Conservation (phyloP, 345 rosid genomes). For the Iberis pinnata region DNA sequence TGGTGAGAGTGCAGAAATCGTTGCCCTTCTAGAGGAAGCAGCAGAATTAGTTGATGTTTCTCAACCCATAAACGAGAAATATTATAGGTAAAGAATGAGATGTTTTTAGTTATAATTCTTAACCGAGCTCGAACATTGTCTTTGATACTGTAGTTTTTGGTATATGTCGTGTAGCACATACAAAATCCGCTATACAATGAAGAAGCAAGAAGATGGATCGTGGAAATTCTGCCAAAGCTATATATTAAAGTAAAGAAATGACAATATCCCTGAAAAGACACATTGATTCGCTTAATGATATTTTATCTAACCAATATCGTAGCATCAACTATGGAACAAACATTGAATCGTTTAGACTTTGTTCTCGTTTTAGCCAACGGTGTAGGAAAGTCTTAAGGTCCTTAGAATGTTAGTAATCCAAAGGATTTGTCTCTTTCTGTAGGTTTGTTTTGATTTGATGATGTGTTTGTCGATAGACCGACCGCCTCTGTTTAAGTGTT, state of each 20-base stretch:
- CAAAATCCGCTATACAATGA: constrained; percentile 55
- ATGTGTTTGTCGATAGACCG: too few species aligned
- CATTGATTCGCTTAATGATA: background rate
- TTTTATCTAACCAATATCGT: constrained; percentile 1
- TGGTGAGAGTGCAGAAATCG: constrained; percentile 70
- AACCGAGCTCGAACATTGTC: background rate
- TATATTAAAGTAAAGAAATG: constrained; percentile 49
- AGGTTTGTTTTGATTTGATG: too few species aligned
- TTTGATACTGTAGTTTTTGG: background rate
- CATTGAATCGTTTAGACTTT: constrained; percentile 14
- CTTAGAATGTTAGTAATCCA: constrained; percentile 4
- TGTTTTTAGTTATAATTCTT: background rate
- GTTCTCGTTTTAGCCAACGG: constrained; percentile 18
- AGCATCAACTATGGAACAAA: constrained; percentile 13
- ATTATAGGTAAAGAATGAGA: constrained; percentile 56
- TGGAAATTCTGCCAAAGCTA: constrained; percentile 82
- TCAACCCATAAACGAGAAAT: constrained; percentile 65
- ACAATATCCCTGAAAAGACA: constrained; percentile 7
- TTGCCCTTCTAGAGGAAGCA: constrained; percentile 85
- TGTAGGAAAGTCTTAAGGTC: constrained; percentile 14
- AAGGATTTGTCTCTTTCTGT: constrained; percentile 1
- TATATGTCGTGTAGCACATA: constrained; percentile 53
- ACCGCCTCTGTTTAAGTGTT: constrained; percentile 1
- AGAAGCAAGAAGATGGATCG: constrained; percentile 72
- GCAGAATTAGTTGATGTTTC: constrained; percentile 90